These are phyloP conservation scores for Apiospora marii DNA, from an alignment of 2,329 filamentous ascomycete species.

Conservation along the genomic window DNA sequence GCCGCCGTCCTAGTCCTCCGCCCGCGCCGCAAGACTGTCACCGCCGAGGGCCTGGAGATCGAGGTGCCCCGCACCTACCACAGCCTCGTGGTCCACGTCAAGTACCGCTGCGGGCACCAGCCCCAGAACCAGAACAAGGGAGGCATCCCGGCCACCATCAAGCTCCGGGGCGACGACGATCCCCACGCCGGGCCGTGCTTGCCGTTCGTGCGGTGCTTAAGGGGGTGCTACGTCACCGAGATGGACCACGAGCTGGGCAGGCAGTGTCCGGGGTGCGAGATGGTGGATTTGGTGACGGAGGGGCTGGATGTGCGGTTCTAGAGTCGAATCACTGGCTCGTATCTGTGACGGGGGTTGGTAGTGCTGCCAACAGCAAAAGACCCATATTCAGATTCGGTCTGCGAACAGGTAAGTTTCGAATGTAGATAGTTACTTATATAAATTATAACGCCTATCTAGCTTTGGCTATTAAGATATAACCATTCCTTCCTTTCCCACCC, in stretches of 20 bases:
- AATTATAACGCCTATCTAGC: too few relatives aligned
- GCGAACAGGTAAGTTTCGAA: neutral
- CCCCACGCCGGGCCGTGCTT: neutral
- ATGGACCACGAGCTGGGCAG: neutral
- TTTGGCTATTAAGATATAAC: too few relatives aligned
- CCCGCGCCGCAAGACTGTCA: neutral
- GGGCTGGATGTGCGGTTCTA: neutral
- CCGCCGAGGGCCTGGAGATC: neutral
- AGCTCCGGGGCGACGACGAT: neutral
- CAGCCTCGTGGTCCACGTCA: neutral
- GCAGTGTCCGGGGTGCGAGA: neutral
- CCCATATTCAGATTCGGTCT: too few relatives aligned
- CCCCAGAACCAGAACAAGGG: neutral
- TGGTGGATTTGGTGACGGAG: neutral
- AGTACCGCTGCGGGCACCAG: neutral
- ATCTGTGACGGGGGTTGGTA: neutral
- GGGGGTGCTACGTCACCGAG: neutral
- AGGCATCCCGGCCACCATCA: neutral
- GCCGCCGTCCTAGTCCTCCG: too few relatives aligned
- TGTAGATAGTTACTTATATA: neutral
- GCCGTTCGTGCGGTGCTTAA: neutral
- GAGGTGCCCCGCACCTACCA: neutral
- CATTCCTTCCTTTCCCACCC: too few relatives aligned
- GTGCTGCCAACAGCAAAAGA: too few relatives aligned
- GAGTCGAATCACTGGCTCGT: neutral